A percentile compares a stretch with the other conserved stretches of the same genome.
Conservation (phyloP, 2,329 filamentous ascomycete species). For the Cordyceps pruinosa region DNA sequence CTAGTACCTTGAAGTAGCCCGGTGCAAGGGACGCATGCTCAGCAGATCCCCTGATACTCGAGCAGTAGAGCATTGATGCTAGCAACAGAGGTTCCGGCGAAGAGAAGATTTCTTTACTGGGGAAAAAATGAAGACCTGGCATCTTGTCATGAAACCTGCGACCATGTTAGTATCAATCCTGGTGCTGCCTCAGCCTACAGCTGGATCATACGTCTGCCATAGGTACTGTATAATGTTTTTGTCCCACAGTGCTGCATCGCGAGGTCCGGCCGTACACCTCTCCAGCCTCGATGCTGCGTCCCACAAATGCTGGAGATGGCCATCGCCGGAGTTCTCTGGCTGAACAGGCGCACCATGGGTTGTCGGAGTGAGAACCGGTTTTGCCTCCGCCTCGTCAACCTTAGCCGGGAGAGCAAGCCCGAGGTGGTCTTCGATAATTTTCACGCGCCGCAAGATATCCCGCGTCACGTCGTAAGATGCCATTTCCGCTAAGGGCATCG, state of each 20-base stretch:
- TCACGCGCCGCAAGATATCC: conserved; percentile 16
- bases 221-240: conserved; percentile 26
- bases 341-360: conserved; percentile 16
- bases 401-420: conserved; percentile 14
- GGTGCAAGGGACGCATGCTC: conserved; percentile 29
- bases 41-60: conserved; percentile 25
- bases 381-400: neutral
- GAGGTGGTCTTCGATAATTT: conserved; percentile 22
- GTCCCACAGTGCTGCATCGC: conserved; percentile 26
- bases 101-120: conserved; percentile 35
- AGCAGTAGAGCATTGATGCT: conserved; percentile 38
- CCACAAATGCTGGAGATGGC: conserved; percentile 22
- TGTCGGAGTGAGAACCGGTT: conserved; percentile 4
- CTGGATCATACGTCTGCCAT: conserved; percentile 23
- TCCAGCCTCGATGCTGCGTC: conserved; percentile 24
- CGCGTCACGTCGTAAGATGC: conserved; percentile 12
- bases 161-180: too few species aligned
- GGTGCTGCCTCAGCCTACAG: too few species aligned
- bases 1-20: conserved; percentile 32
- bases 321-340: neutral
- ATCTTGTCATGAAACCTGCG: conserved; percentile 37
- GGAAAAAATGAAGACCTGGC: conserved; percentile 38
- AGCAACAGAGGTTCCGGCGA: conserved; percentile 35
- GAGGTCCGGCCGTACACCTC: conserved; percentile 19
- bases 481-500: conserved; percentile 2